Evolutionary conservation across 495 filamentous ascomycete species (phyloP), one percentile per base, ranked within the genome.

Genomic region (Hamigera avellanea): DNA sequence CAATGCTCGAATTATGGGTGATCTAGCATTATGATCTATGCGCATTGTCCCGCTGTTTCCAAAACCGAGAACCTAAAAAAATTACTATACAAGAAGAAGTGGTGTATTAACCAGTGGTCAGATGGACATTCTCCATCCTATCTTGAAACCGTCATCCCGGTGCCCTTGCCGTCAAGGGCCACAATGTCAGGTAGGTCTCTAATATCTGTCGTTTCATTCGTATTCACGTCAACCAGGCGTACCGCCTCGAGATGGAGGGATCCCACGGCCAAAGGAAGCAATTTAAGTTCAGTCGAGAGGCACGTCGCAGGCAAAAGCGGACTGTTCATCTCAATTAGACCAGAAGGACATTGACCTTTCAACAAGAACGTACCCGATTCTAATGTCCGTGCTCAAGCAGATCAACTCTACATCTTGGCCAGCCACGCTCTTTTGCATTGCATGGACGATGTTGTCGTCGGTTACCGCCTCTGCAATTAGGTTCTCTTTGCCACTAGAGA

Each of bases 391-490:
- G 42, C 80, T 93, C 30, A 95, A 62, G 47, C 82, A 85, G 7
- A 93, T 69, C 13, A 95, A 48, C 37, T 89, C 83, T 7, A 77
- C 73, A 23, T 72, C 62, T 32, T 91, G 83, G n/a, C 81, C 62
- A 18, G 72, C 66, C 16, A 78, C 75, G 42, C 66, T 80, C 45
- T 76, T 78, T 52, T 93, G 88, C 67, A 83, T 80, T 14, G 83
- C 80, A 57, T 89, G 80, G 19, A 95, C 67, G 10, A 86, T 72
- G 39, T 78, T 84, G 43, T 93, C 86, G 41, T 95, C 87, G 2
- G 88, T 69, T 17, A 94, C 76, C 12, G 86, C 81, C 42, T 85
- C 81, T 1, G 86, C 83, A 2, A 83, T 59, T 21, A 65, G 57
- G 28, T 70, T 63, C 13, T 71, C 62, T 17, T 58, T 57, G 14